phyloP scores from a whole-genome alignment of 2,329 filamentous ascomycete genomes.

The Microcyclospora pomicola region DNA sequence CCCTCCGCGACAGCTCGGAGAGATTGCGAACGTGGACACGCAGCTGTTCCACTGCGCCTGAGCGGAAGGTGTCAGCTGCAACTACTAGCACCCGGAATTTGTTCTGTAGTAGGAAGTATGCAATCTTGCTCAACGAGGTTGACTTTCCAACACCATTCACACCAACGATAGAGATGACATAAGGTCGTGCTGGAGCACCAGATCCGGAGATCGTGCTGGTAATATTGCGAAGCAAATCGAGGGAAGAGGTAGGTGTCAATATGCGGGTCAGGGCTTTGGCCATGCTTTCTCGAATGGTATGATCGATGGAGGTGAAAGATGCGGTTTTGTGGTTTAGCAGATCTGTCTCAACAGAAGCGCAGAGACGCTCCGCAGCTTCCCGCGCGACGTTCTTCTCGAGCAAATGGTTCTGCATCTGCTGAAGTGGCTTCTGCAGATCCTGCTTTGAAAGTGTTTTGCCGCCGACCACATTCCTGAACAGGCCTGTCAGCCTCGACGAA shows the following conservation, averaged over 20 bases:
- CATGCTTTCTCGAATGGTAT: constrained; percentile 74
- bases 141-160: constrained; percentile 98
- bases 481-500: constrained; percentile 67
- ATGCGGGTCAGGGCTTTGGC: constrained; percentile 88
- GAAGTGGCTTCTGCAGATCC: constrained; percentile 83
- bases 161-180: constrained; percentile 95
- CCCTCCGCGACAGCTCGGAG: constrained; percentile 71
- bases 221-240: constrained; percentile 90
- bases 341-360: constrained; percentile 81
- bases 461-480: constrained; percentile 90
- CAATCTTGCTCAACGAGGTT: constrained; percentile 94
- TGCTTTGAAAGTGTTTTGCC: constrained; percentile 83
- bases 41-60: constrained; percentile 90
- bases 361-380: constrained; percentile 82
- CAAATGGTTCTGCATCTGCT: constrained; percentile 90
- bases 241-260: constrained; percentile 83
- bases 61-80: constrained; percentile 92
- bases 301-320: constrained; percentile 67
- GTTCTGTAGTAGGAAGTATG: constrained; percentile 95
- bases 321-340: constrained; percentile 81
- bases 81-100: constrained; percentile 90
- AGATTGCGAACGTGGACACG: constrained; percentile 90
- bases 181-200: constrained; percentile 54
- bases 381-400: constrained; percentile 91
- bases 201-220: constrained; percentile 54